Evolutionary conservation across 2,329 filamentous ascomycete genomes (phyloP).

Genomic region (Colletotrichum magnum): DNA sequence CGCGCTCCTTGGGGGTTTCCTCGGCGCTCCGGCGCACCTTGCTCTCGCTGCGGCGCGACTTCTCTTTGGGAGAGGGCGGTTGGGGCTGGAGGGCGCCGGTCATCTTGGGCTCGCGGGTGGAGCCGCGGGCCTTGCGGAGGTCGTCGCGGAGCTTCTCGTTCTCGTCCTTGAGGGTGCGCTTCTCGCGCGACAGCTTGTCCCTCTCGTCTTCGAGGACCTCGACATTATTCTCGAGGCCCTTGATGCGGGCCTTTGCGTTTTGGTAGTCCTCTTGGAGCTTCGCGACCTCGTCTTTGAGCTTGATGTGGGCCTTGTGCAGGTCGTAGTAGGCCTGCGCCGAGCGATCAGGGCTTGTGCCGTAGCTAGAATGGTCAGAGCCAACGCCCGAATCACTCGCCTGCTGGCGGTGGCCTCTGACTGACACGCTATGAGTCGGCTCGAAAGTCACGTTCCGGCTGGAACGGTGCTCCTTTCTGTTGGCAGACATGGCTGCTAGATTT

Average conservation of each 20-base stretch:
- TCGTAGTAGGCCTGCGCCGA: slow-evolving; percentile 40
- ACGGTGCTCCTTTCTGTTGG: slow-evolving; percentile 37
- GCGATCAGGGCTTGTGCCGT: slow-evolving; percentile 42
- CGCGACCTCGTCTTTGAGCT: slow-evolving; percentile 42
- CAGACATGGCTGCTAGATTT: slow-evolving; percentile 37
- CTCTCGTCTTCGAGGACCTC: slow-evolving; percentile 54
- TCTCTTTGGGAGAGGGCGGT: slow-evolving; percentile 42
- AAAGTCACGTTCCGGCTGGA: slow-evolving; percentile 29
- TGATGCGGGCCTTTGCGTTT: slow-evolving; percentile 47
- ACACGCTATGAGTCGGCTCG: slow-evolving; percentile 26
- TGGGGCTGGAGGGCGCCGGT: slow-evolving; percentile 46
- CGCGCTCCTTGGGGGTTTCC: slow-evolving; percentile 35
- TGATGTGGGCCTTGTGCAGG: slow-evolving; percentile 19
- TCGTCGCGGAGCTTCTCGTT: slow-evolving; percentile 41
- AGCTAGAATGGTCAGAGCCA: slow-evolving; percentile 42
- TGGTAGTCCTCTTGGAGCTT: slow-evolving; percentile 45
- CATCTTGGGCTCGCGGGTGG: slow-evolving; percentile 43
- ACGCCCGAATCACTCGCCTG: slow-evolving; percentile 44
- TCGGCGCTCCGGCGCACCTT: slow-evolving; percentile 46
- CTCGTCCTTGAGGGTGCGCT: slow-evolving; percentile 48
- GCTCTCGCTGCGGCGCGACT: slow-evolving; percentile 50
- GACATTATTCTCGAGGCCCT: slow-evolving; percentile 29
- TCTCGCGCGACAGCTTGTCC: slow-evolving; percentile 44
- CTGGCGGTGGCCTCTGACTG: slow-evolving; percentile 40
- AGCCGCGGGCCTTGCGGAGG: slow-evolving; percentile 26